Evolutionary conservation across 805 yeast species (phyloP).

Genomic region (Saccharomycopsis sp.): DNA sequence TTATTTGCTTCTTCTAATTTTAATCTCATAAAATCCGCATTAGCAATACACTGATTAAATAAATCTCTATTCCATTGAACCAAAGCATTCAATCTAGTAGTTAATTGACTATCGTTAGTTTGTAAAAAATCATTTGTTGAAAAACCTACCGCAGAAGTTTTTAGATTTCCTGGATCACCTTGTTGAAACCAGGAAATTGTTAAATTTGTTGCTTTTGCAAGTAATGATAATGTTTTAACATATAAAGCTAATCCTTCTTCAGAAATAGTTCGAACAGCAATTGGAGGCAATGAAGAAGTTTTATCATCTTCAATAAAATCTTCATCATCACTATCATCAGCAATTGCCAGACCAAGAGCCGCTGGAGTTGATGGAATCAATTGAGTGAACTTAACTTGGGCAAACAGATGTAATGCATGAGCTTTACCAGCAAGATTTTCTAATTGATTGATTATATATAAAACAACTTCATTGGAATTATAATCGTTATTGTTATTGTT

Average conservation of each 20-base stretch:
- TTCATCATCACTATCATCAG: conserved; percentile 21
- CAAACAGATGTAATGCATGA: conserved; percentile 78
- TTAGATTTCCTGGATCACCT: conserved; percentile 32
- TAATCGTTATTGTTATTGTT: too few species aligned
- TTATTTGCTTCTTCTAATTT: conserved; percentile 39
- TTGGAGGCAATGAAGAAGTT: conserved; percentile 36
- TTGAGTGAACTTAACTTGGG: conserved; percentile 84
- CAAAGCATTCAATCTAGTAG: conserved; percentile 28
- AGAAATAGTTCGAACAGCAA: conserved; percentile 47
- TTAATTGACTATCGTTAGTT: conserved; percentile 5
- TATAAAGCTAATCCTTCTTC: conserved; percentile 83
- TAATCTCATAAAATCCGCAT: conserved; percentile 68
- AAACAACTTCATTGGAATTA: conserved; percentile 10
- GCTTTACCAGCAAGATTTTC: conserved; percentile 83
- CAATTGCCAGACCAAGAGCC: conserved; percentile 19
- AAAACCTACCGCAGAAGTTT: too few species aligned
- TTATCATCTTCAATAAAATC: not conserved
- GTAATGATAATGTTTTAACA: conserved; percentile 69
- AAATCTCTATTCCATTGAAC: conserved; percentile 89
- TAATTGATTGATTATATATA: conserved; percentile 34
- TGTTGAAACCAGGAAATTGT: conserved; percentile 88
- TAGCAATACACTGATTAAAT: conserved; percentile 81
- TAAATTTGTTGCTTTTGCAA: conserved; percentile 76
- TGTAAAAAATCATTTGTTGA: not conserved
- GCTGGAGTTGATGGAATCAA: conserved; percentile 59